Base-by-base conservation (phyloP, 164 flowering plant species). In the Magnolia changhungtana region DNA sequence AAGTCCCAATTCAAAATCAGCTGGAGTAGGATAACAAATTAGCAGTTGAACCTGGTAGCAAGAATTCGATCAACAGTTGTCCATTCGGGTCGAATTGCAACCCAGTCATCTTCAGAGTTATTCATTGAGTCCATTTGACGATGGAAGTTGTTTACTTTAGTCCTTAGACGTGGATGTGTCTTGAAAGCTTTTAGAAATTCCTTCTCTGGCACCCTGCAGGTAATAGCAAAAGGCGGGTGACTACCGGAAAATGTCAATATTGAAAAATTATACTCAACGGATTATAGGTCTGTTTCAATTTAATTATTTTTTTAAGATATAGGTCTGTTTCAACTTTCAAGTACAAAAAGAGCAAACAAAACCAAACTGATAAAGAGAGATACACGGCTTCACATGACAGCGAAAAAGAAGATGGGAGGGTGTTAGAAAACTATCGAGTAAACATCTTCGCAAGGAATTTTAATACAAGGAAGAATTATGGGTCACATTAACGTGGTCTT, bases 21-120 rank as follows among this genome's bases (percentile, higher is more conserved):
- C 55, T 37, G 9, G 58, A 69, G 64, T 8, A 4, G 3, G 31
- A 49, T 50, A 19, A 61, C 11, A 64, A 21, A 63, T 11, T 50
- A 19, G 11, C 8, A 20, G 49, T 58, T 69, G 10, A 81, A 94
- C 99, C 98, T 94, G 98, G 89, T 84, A 71, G 95, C 93, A 83
- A 96, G 78, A 81, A 96, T 87, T 29, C 99, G 90, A 79, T 96
- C 99, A 73, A 94, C 97, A 61, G 97, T 94, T 23, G 97, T 92
- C 98, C 98, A 96, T 76, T 96, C 99, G 63, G 99, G 92, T 71
- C 98, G 87, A 80, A 96, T 85, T 59, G 98, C 89, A 73, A 94
- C 90, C 80, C 82, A 94, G 1, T 96, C 99, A 75, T 96, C 99
- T 23, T 91, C 99, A 50, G 90, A 69, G 77, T 78, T 90, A 80